Base-by-base conservation (phyloP, 208 protist genomes). In the Porcisia deanei region DNA sequence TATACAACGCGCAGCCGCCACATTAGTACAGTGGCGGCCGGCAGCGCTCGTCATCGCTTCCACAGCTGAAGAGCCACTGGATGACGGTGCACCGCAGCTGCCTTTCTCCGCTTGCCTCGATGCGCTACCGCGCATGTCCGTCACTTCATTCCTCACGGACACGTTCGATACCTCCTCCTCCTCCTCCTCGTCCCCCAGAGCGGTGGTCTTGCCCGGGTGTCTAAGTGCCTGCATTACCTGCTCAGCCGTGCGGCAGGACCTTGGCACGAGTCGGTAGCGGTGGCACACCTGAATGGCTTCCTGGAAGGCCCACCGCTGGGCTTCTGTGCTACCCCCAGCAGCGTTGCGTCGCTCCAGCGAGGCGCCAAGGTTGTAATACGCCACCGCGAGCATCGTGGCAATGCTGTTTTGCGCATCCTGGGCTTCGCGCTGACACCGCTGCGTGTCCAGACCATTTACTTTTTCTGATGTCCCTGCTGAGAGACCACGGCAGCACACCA, bases 341-440 rank as follows among this genome's bases (percentile, higher is more conserved):
- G 81, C 67, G 47, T 76, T 86, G 30, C 88, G 82, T 7, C 83
- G 84, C 82, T 96, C 91, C 22, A 94, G 85, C 6, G 94, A 94
- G 22, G 94, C 92, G 4, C 91, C 94, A 30, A 97, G 78, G 81
- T 95, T 97, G 81, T 97, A 95, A 61, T 90, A 77, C 5, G 85
- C 92, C 8, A 97, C 88, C 9, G 85, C 89, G 55, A 97, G 83
- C 88, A 97, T 94, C 76, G 87, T 91, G 41, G 89, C 89, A 14
- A 77, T 67, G 43, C 82, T 78, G 0, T 52, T 54, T 59, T 79
- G 70, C 10, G 73, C 79, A 3, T 16, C 9, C 22, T 64, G 45
- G 59, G 87, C 76, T 52, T 85, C 77, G 5, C 76, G 68, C 53
- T 88, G 61, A 16, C 65, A 52, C 69, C 91, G 80, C 25, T 91